Evolutionary conservation across 139 green algal species (phyloP).

Genomic region (Coelastrella sp.): DNA sequence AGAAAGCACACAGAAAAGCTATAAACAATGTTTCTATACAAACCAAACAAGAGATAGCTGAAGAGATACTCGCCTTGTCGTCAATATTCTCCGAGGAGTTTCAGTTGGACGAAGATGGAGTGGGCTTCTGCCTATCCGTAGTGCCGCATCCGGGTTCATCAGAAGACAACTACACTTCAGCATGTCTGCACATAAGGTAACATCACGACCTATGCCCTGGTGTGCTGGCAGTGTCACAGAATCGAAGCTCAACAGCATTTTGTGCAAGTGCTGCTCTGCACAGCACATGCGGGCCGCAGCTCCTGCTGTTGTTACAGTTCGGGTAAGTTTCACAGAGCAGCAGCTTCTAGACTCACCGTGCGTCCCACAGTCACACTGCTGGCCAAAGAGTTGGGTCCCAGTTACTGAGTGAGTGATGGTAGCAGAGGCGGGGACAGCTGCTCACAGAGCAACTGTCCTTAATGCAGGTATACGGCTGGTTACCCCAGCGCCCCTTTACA

Average conservation of each 20-base stretch:
- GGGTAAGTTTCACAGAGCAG: too few relatives aligned
- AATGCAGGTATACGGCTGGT: constrained; percentile 40
- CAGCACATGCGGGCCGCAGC: too few relatives aligned
- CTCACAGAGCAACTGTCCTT: background rate
- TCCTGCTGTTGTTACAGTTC: too few relatives aligned
- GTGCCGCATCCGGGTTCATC: constrained; percentile 72
- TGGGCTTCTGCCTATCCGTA: constrained; percentile 70
- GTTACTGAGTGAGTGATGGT: too few relatives aligned
- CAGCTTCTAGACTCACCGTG: too few relatives aligned
- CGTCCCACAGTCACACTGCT: too few relatives aligned
- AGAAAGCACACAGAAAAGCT: constrained; percentile 42
- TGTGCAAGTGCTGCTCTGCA: too few relatives aligned
- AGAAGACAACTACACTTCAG: constrained; percentile 65
- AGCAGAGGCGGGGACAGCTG: too few relatives aligned
- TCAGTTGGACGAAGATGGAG: constrained; percentile 57
- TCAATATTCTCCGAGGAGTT: constrained; percentile 55
- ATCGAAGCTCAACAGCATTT: too few relatives aligned
- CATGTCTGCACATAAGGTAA: constrained; percentile 68
- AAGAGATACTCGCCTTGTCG: constrained; percentile 57
- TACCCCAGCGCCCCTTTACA: constrained; percentile 30
- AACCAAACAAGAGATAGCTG: constrained; percentile 41
- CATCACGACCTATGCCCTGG: background rate
- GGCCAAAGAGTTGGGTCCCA: too few relatives aligned
- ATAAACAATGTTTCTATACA: background rate
- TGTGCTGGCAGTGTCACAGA: too few relatives aligned